Percentiles rank a stretch among this genome's conserved stretches.
Evolutionary conservation across 495 filamentous ascomycete species (phyloP).

Genomic region (Ascobolus immersus): DNA sequence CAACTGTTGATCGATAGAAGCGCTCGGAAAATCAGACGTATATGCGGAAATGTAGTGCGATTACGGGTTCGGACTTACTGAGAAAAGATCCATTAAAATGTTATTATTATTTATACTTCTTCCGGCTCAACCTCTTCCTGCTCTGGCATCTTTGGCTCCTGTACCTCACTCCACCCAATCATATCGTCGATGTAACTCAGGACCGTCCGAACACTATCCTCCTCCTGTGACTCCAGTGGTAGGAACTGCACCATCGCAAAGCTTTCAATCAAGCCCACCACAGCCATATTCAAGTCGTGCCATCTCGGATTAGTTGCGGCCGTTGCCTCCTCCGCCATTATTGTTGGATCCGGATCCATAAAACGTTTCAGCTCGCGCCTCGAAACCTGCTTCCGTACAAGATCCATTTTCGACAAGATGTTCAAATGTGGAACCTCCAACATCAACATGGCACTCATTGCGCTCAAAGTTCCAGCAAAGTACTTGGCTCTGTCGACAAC

Average conservation of each 20-base stretch:
- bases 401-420: conserved; percentile 88
- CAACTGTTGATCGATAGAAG: too few relatives aligned
- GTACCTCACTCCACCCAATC: conserved; percentile 86
- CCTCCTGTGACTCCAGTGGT: conserved; percentile 67
- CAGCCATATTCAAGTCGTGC: conserved; percentile 27
- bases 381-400: conserved; percentile 58
- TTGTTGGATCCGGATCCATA: conserved; percentile 49
- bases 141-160: conserved; percentile 71
- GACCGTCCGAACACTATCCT: conserved; percentile 77
- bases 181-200: conserved; percentile 92
- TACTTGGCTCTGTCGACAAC: conserved; percentile 88
- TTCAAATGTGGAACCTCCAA: conserved; percentile 88
- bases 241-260: conserved; percentile 96
- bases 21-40: too few relatives aligned
- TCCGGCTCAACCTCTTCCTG: conserved; percentile 43
- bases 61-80: too few relatives aligned
- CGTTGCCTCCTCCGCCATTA: conserved; percentile 14
- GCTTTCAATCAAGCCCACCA: conserved; percentile 73
- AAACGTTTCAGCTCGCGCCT: conserved; percentile 70
- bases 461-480: conserved; percentile 80
- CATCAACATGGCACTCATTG: conserved; percentile 98
- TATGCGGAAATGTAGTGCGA: too few relatives aligned
- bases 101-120: conserved; percentile 19
- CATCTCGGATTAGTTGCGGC: conserved; percentile 16
- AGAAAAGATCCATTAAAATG: too few relatives aligned